Percentiles rank a stretch among this genome's conserved stretches.
These are phyloP conservation scores for Aspergillus calidoustus DNA, from an alignment of 2,329 filamentous ascomycete species.

Conservation along the genomic window DNA sequence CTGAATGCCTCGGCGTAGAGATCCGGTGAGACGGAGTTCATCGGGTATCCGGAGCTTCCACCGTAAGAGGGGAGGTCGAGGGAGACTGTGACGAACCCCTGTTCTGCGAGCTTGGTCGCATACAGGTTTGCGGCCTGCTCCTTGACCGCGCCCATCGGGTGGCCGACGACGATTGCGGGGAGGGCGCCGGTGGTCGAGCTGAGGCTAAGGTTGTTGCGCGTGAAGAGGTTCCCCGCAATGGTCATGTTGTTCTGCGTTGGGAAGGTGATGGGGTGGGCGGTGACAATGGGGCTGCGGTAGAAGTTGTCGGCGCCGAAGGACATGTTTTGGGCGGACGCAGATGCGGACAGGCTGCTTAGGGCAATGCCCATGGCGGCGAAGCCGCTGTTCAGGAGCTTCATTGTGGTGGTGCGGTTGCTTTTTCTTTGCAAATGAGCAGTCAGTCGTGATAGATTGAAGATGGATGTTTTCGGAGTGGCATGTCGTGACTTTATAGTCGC, in stretches of 20 bases:
- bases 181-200: neutral
- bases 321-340: constrained; percentile 28
- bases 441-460: neutral
- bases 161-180: constrained; percentile 30
- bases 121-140: constrained; percentile 34
- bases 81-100: constrained; percentile 30
- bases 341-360: neutral
- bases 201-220: neutral
- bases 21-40: constrained; percentile 29
- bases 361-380: neutral
- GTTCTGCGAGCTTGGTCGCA: constrained; percentile 30
- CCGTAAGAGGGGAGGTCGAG: constrained; percentile 32
- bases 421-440: neutral
- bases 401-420: neutral
- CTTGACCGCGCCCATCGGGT: constrained; percentile 34
- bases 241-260: constrained; percentile 23
- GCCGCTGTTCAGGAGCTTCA: neutral
- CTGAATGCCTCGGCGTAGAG: constrained; percentile 32
- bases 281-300: constrained; percentile 29
- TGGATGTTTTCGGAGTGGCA: neutral
- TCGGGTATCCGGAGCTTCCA: constrained; percentile 29
- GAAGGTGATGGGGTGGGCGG: constrained; percentile 25
- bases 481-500: neutral
- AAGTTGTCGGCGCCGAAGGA: constrained; percentile 31
- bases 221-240: constrained; percentile 29